These are phyloP conservation scores for Nannizzia gypsea DNA, from an alignment of 2,329 filamentous ascomycete species.

Conservation along the genomic window DNA sequence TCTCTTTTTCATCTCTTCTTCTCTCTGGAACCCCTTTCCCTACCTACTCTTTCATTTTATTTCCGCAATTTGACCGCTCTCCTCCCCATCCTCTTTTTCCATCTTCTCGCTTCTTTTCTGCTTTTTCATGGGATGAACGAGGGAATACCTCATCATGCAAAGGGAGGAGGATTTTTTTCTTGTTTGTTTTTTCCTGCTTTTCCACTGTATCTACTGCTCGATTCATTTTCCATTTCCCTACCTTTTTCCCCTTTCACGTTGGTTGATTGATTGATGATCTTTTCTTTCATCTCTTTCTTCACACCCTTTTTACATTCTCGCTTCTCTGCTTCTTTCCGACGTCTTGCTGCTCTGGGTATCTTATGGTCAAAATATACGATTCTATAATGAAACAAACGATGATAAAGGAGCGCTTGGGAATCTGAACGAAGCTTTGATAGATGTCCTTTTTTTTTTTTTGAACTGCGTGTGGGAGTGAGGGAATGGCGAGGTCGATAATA, in stretches of 20 bases:
- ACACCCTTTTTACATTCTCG: neutral
- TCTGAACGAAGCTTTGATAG: neutral
- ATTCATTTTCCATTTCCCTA: neutral
- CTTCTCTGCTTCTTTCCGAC: neutral
- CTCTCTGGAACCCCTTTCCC: no score
- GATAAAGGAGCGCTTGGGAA: slow-evolving; percentile 1
- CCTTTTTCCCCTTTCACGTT: no score
- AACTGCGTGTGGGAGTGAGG: neutral
- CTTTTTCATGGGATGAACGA: neutral
- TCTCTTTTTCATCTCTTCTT: neutral
- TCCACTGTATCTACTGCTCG: neutral
- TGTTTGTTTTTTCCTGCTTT: no score
- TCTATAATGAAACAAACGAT: slow-evolving; percentile 4
- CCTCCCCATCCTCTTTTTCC: slow-evolving; percentile 3
- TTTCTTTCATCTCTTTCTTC: neutral
- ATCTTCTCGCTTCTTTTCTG: neutral
- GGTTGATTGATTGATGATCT: neutral
- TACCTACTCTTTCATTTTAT: neutral
- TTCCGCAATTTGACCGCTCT: slow-evolving; percentile 4
- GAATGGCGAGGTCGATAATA: neutral
- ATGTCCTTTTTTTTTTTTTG: neutral
- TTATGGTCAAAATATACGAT: slow-evolving; percentile 3
- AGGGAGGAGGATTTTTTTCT: neutral
- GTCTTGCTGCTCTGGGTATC: neutral
- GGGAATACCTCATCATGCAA: neutral